Conservation (phyloP, 2,329 filamentous ascomycete species). For the Colletotrichum tamarilloi region DNA sequence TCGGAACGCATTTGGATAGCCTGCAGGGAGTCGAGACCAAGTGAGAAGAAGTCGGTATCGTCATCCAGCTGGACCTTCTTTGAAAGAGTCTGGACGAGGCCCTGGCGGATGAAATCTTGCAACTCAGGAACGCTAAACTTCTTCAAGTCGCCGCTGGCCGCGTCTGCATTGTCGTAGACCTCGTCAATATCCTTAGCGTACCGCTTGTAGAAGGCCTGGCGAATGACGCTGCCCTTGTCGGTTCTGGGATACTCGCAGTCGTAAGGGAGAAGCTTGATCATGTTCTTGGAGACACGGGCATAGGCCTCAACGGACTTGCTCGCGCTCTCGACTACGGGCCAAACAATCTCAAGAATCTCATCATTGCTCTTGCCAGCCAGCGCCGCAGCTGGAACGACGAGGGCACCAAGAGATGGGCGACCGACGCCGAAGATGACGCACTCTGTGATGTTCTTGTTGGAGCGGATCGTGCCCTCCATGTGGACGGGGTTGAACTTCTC, state of each 20-base stretch:
- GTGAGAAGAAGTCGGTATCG: constrained; percentile 67
- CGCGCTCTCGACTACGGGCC: constrained; percentile 47
- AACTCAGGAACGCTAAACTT: constrained; percentile 43
- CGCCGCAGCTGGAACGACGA: constrained; percentile 58
- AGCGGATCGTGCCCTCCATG: constrained; percentile 66
- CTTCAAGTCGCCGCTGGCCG: constrained; percentile 32
- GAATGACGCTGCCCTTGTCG: constrained; percentile 39
- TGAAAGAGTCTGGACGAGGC: constrained; percentile 42
- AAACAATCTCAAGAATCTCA: constrained; percentile 45
- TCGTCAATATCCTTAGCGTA: constrained; percentile 36
- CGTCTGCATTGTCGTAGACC: constrained; percentile 46
- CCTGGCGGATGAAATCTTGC: constrained; percentile 46
- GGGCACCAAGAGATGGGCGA: constrained; percentile 63
- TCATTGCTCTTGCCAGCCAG: constrained; percentile 36
- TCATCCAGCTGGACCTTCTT: constrained; percentile 41
- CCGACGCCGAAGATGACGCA: constrained; percentile 72
- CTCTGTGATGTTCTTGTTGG: constrained; percentile 57
- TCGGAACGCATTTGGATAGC: constrained; percentile 65
- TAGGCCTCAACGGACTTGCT: constrained; percentile 45
- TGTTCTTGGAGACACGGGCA: constrained; percentile 55
- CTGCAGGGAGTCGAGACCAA: constrained; percentile 69
- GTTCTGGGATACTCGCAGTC: constrained; percentile 55
- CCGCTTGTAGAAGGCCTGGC: constrained; percentile 43
- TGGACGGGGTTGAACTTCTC: constrained; percentile 77
- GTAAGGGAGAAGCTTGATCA: constrained; percentile 60